Base-by-base conservation (phyloP, 495 filamentous ascomycete genomes). In the Penicillium paradoxum region DNA sequence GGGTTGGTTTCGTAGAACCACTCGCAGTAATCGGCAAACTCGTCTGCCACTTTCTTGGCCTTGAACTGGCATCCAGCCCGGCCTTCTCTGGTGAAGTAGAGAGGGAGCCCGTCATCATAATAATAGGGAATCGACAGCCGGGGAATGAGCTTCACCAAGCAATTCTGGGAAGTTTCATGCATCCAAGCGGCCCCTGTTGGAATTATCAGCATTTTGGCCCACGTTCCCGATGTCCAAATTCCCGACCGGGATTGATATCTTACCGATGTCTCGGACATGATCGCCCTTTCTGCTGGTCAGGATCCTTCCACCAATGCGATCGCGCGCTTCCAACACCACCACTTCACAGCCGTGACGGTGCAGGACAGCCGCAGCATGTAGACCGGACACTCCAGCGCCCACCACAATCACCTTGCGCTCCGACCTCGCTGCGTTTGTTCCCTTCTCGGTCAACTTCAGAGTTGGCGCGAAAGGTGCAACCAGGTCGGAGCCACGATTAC, bases 101-200 rank as follows among this genome's bases (percentile, higher is more conserved):
- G 36, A 19, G 60, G 57, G 6, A 53, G 25, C 2, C 60, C 60
- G 37, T 63, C 60, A 32, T 63, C 60, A 40, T 63, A 63, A 36
- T 63, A 63, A 30, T 63, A 63, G 3, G 56, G 55, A 19, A 63
- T 63, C 15, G 43, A 36, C 19, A 63, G 47, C 13, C 49, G 38
- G 5, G 53, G 57, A 44, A 63, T 63, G 13, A 63, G 57, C 22
- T 60, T 63, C 43, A 63, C 60, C 33, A 63, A 37, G n/a, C 27
- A 36, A 29, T 63, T 63, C 54, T 63, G 60, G 42, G 60, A 63
- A 18, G 60, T 63, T 49, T 63, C 60, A 44, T 63, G 60, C 60
- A 63, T 63, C 60, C 60, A 63, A 27, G 60, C 60, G 7, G 60
- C 60, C 30, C 60, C 60, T 63, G 13, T 27, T 18, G 13, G 37